Evolutionary conservation across 257 asterid species (phyloP), one percentile per base, ranked within the genome.

Genomic region (Sherardia arvensis): DNA sequence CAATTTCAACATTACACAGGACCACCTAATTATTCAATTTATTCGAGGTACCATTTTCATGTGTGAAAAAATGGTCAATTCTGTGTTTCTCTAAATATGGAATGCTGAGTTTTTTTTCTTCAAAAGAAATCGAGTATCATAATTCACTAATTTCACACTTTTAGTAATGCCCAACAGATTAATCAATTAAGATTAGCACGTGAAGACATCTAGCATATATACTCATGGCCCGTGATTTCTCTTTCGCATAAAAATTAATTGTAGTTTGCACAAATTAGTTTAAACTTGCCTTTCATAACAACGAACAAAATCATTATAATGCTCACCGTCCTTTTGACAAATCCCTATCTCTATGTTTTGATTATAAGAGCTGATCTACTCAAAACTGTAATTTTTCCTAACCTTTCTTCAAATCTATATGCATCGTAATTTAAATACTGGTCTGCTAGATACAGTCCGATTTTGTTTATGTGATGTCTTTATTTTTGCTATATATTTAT

Each of bases 271-370:
- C 53, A 61, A 8, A 27, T 36, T 57, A 28, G 74, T 68, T 73
- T 49, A 20, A 69, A 69, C 54, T 68, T 36, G 53, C 71, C 71
- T 73, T 64, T 73, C 78, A 45, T 34, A 61, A 59, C 66, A 74
- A 65, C 65, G 23, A 71, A 69, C 61, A 59, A 67, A 66, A 69
- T 69, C 67, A 74, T 69, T 65, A 64, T 49, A 49, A 40, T 20
- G 55, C 51, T 49, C 57, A 18, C 67, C 68, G 29, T 66, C 26
- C n/a, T 60, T 47, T 75, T 18, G 20, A 7, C 53, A 62, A 54
- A 66, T 67, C 23, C 54, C 57, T 28, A 22, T 45, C 62, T 30
- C 67, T 6, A 66, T 65, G 64, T 56, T 60, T n/a, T 4, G 7
- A 32, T 32, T 8, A n/a, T n/a, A n/a, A n/a, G n/a, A n/a, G n/a